phyloP scores from a whole-genome alignment of 495 filamentous ascomycete genomes.

The Aspergillus incahuasiensis region DNA sequence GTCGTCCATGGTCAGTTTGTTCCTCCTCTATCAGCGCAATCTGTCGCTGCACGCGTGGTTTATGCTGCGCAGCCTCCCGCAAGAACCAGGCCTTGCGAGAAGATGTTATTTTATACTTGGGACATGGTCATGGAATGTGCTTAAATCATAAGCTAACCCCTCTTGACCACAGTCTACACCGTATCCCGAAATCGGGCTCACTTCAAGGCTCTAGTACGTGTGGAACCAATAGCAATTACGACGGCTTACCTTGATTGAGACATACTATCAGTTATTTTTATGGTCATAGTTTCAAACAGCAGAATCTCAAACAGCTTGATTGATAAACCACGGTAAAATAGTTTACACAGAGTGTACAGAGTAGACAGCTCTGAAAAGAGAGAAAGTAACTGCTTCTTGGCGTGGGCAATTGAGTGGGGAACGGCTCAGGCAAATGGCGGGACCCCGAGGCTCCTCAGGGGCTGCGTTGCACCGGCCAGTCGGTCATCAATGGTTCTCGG shows the following conservation, averaged over 20 bases:
- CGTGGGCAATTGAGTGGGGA: constrained; percentile 21
- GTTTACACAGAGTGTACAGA: too few species aligned
- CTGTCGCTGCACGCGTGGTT: neutral
- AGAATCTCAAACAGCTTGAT: too few species aligned
- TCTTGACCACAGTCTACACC: neutral
- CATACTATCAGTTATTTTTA: too few species aligned
- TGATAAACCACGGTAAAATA: too few species aligned
- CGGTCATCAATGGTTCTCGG: constrained; percentile 28
- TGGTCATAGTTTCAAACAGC: too few species aligned
- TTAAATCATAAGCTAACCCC: neutral
- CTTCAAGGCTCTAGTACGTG: neutral
- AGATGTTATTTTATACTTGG: neutral
- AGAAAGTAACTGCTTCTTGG: constrained; percentile 11
- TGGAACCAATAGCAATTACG: too few species aligned
- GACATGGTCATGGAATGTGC: too few species aligned
- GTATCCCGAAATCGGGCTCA: neutral
- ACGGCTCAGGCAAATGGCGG: constrained; percentile 32
- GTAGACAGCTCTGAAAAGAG: neutral
- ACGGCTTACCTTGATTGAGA: neutral
- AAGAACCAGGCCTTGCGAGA: neutral
- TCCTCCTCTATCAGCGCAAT: too few species aligned
- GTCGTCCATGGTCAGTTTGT: neutral
- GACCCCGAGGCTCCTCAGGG: constrained; percentile 39
- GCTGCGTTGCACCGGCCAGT: constrained; percentile 31
- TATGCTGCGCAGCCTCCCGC: neutral